Conservation (phyloP, 345 rosid species). For the Acer negundo region DNA sequence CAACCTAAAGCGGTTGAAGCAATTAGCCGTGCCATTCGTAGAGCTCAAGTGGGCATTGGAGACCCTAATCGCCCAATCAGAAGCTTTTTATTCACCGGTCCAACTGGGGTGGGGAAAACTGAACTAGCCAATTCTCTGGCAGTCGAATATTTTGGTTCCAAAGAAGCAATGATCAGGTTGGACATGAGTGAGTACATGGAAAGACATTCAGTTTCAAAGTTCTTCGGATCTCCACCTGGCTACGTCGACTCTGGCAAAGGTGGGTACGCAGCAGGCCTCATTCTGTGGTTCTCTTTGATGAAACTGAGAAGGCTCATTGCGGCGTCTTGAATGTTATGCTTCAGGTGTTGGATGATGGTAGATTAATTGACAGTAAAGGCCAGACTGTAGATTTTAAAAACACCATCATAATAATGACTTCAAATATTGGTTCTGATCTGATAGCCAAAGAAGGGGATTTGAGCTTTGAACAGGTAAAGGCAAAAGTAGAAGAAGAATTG, state of each 20-base stretch:
- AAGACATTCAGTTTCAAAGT: slow-evolving; percentile 60
- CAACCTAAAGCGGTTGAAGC: slow-evolving; percentile 49
- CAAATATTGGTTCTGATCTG: slow-evolving; percentile 53
- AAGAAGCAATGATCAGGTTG: slow-evolving; percentile 63
- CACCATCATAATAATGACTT: slow-evolving; percentile 63
- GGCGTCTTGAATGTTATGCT: slow-evolving; percentile 66
- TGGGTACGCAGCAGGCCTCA: slow-evolving; percentile 63
- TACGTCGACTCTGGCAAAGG: slow-evolving; percentile 60
- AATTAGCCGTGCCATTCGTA: slow-evolving; percentile 58
- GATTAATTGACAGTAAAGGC: slow-evolving; percentile 63
- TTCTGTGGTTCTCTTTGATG: slow-evolving; percentile 57
- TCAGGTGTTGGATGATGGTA: slow-evolving; percentile 61
- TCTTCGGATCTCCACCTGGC: slow-evolving; percentile 65
- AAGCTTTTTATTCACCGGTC: slow-evolving; percentile 67
- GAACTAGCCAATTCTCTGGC: slow-evolving; percentile 68
- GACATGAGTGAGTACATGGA: slow-evolving; percentile 84
- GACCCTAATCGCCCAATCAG: slow-evolving; percentile 67
- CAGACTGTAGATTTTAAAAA: slow-evolving; percentile 62
- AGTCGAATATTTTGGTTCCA: slow-evolving; percentile 54
- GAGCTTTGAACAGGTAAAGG: slow-evolving; percentile 13
- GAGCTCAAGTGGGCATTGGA: slow-evolving; percentile 65
- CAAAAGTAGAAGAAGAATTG: slow-evolving; percentile 45
- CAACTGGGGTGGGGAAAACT: slow-evolving; percentile 68
- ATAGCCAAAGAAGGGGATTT: slow-evolving; percentile 33
- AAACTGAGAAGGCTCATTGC: slow-evolving; percentile 64